Conservation (phyloP, 306 rosid genomes). For the Prunus kanzakura region DNA sequence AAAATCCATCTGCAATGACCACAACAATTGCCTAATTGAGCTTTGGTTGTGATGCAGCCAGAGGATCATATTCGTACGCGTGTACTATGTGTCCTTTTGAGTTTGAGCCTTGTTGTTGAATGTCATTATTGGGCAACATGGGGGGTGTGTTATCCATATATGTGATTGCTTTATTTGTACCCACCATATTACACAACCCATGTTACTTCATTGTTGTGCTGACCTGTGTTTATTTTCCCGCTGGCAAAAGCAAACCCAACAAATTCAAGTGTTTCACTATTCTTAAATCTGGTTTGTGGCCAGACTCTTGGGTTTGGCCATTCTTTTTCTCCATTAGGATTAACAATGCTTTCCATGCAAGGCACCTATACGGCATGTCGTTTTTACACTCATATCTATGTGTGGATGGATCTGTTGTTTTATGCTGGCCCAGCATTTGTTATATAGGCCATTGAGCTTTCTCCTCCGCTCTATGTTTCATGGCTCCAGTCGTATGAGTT, state of each 20-base stretch:
- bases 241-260: neutral
- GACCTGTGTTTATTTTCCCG: neutral
- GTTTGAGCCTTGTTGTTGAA: neutral
- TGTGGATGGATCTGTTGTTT: neutral
- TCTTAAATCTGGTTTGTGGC: neutral
- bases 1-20: neutral
- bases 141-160: slow-evolving; percentile 1
- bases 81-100: neutral
- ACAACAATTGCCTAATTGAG: neutral
- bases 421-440: no score
- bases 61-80: slow-evolving; percentile 12
- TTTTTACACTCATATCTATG: neutral
- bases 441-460: no score
- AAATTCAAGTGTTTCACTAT: neutral
- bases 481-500: neutral
- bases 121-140: slow-evolving; percentile 10
- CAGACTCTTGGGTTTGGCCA: neutral
- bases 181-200: slow-evolving; percentile 1
- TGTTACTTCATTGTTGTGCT: slow-evolving; percentile 5
- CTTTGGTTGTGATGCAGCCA: neutral
- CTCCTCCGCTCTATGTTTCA: neutral
- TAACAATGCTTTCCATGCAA: neutral
- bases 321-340: neutral
- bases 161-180: neutral
- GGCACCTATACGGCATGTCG: neutral